Base-by-base conservation (phyloP, 2,329 filamentous ascomycete genomes). In the Fusarium metavorans region DNA sequence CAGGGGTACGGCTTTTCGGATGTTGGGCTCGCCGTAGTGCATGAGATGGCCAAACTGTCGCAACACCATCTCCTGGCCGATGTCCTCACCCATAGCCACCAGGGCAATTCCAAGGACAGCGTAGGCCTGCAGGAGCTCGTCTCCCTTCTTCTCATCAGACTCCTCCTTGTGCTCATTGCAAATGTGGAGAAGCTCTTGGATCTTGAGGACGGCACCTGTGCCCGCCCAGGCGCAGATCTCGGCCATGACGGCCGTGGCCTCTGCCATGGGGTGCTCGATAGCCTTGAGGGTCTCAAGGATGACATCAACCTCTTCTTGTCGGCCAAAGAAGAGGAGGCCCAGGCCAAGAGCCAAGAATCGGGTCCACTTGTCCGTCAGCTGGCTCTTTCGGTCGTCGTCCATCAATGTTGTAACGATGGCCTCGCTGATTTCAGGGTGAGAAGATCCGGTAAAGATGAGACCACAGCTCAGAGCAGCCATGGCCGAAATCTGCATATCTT, bases 221-320 rank as follows among this genome's bases (percentile, higher is more conserved):
- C 97, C 97, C 59, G 97, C 97, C 95, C 96, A 99, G 5, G 97
- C 97, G 81, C 97, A 99, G 66, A 98, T 97, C 80, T 98, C 96
- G 18, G 95, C 95, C 71, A 99, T 90, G 7, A 98, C 94, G 1
- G 94, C 94, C 2, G 96, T 98, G n/a, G 97, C 94, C 84, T 97
- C 97, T 23, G 95, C 94, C 92, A 98, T 97, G 27, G 97, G 96
- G 82, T 98, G 96, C 74, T 98, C 95, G 64, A 98, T 95, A 30
- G 94, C 97, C 87, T 98, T 99, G 66, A 99, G 89, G 0, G 97
- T 98, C 85, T 99, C 97, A 35, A 98, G 86, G 75, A 98, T 95
- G 67, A 98, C 96, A 79, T 99, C 97, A n/a, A 98, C 97, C 83
- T 98, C 96, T 83, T 99, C 97, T 84, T 99, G 97, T 74, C 95